A percentile compares a stretch with the other conserved stretches of the same genome.
These are phyloP conservation scores for Fusarium sp. DNA, from an alignment of 2,329 filamentous ascomycete genomes.

Conservation along the genomic window DNA sequence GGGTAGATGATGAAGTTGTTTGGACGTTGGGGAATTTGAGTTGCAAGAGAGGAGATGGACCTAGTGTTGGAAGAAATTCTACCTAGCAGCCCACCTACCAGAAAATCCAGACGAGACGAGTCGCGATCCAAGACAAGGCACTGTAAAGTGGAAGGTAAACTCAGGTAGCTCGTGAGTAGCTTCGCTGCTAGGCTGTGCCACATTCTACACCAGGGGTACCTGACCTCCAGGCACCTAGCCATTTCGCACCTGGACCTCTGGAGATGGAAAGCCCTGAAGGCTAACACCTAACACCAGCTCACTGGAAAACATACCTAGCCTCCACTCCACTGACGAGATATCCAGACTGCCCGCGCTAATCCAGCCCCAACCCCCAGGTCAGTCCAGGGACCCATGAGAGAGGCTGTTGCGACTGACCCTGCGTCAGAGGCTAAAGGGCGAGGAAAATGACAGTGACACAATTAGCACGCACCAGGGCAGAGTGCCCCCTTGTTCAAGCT, in stretches of 20 bases:
- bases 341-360: slow-evolving; percentile 5
- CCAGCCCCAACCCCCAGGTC: slow-evolving; percentile 20
- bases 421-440: slow-evolving; percentile 21
- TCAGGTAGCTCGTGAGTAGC: slow-evolving; percentile 9
- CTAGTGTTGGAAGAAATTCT: slow-evolving; percentile 37
- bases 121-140: slow-evolving; percentile 1
- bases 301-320: slow-evolving; percentile 17
- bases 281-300: slow-evolving; percentile 15
- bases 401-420: slow-evolving; percentile 17
- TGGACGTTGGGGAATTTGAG: slow-evolving; percentile 30
- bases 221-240: neutral
- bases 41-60: slow-evolving; percentile 35
- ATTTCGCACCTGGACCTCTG: neutral
- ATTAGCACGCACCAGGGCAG: slow-evolving; percentile 14
- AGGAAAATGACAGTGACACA: slow-evolving; percentile 19
- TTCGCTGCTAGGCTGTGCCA: neutral
- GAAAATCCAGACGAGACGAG: slow-evolving; percentile 20
- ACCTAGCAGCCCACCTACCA: slow-evolving; percentile 33
- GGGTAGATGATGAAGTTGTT: slow-evolving; percentile 19
- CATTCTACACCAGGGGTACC: slow-evolving; percentile 12
- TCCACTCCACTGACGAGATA: neutral
- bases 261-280: slow-evolving; percentile 26
- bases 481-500: slow-evolving; percentile 7
- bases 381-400: slow-evolving; percentile 23
- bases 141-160: neutral